These are phyloP conservation scores for Xylariaceae sp. DNA, from an alignment of 2,329 filamentous ascomycete species.

Conservation along the genomic window DNA sequence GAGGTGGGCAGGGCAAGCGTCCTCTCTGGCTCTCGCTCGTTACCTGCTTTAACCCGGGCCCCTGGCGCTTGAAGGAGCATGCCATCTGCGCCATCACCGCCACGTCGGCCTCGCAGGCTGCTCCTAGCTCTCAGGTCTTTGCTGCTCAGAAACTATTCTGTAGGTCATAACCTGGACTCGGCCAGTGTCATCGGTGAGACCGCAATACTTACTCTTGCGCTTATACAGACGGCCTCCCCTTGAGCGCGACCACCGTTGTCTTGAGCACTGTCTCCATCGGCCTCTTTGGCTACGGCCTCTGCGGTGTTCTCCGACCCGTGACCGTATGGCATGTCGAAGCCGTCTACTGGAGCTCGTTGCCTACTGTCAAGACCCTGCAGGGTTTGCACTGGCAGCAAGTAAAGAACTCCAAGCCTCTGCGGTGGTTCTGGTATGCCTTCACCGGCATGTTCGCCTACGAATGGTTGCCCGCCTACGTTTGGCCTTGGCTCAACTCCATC, in stretches of 20 bases:
- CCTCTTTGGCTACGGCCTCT: slow-evolving; percentile 47
- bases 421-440: slow-evolving; percentile 45
- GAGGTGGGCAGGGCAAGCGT: slow-evolving; percentile 30
- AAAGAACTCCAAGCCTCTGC: slow-evolving; percentile 41
- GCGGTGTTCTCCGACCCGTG: slow-evolving; percentile 45
- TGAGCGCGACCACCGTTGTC: slow-evolving; percentile 38
- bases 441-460: slow-evolving; percentile 42
- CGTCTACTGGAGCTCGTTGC: slow-evolving; percentile 48
- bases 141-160: slow-evolving; percentile 43
- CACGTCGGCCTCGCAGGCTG: slow-evolving; percentile 43
- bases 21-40: slow-evolving; percentile 33
- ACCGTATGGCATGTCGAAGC: slow-evolving; percentile 48
- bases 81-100: slow-evolving; percentile 46
- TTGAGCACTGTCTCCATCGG: slow-evolving; percentile 45
- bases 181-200: too few species aligned
- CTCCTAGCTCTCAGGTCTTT: slow-evolving; percentile 34
- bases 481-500: slow-evolving; percentile 46
- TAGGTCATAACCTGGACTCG: too few species aligned
- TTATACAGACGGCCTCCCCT: slow-evolving; percentile 30
- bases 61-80: slow-evolving; percentile 50
- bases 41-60: slow-evolving; percentile 42
- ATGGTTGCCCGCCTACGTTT: slow-evolving; percentile 47
- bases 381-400: slow-evolving; percentile 45
- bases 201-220: neutral
- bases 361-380: slow-evolving; percentile 45